Conservation (phyloP, 495 filamentous ascomycete genomes). For the Aspergillus baeticus region DNA sequence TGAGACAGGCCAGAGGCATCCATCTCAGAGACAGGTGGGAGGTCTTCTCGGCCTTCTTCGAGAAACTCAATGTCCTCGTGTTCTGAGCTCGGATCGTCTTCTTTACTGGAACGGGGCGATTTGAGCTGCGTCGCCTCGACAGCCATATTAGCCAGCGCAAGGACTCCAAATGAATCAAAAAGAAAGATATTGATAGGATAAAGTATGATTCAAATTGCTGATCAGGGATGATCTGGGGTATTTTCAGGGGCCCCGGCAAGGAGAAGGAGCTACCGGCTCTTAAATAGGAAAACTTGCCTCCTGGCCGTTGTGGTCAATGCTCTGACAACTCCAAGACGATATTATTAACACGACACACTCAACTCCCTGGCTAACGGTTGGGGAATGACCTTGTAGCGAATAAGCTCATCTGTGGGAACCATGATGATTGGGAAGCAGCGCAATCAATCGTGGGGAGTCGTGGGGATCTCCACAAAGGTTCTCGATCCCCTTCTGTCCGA, state of each 20-base stretch:
- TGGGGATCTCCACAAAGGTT: conserved; percentile 12
- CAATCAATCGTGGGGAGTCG: conserved; percentile 12
- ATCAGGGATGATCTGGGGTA: conserved; percentile 3
- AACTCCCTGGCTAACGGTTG: neutral
- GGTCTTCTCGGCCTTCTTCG: neutral
- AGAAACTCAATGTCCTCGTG: conserved; percentile 5
- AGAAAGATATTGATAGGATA: neutral
- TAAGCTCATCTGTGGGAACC: neutral
- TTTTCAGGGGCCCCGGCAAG: neutral
- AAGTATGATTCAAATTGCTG: neutral
- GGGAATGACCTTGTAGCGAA: neutral
- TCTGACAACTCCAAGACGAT: no score
- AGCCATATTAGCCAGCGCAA: neutral
- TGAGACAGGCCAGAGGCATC: neutral
- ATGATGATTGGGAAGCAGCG: neutral
- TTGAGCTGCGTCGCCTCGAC: neutral
- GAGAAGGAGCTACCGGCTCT: neutral
- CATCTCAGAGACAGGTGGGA: neutral
- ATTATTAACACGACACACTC: no score
- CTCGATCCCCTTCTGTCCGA: no score
- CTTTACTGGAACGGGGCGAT: neutral
- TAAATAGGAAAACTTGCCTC: neutral
- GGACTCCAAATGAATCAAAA: neutral
- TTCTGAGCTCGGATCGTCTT: neutral
- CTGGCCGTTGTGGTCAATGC: no score